Conservation (phyloP, 495 filamentous ascomycete genomes). For the Platismatia glauca region DNA sequence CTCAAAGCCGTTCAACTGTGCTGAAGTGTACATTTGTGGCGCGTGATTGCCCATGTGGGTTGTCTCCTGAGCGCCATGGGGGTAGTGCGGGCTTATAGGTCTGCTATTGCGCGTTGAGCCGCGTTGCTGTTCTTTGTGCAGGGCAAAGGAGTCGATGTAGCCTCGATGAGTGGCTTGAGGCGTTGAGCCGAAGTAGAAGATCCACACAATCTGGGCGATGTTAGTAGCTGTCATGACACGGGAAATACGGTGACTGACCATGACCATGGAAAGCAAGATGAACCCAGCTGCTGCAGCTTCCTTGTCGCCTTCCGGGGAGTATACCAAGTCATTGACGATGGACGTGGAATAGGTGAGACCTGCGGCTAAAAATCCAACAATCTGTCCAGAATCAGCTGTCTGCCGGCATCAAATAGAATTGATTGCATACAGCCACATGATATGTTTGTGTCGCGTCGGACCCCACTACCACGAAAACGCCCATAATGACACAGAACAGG, state of each 20-base stretch:
- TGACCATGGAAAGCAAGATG: conserved; percentile 91
- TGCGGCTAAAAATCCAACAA: conserved; percentile 77
- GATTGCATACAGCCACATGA: conserved; percentile 64
- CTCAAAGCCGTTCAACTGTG: conserved; percentile 90
- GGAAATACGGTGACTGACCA: conserved; percentile 41
- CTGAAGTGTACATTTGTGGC: conserved; percentile 95
- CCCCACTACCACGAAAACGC: conserved; percentile 68
- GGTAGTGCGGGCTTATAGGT: conserved; percentile 38
- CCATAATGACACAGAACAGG: conserved; percentile 72
- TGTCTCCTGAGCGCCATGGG: conserved; percentile 55
- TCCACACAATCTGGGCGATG: conserved; percentile 78
- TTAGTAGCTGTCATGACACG: neutral
- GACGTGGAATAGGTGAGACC: conserved; percentile 78
- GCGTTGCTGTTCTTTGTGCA: conserved; percentile 67
- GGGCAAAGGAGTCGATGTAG: conserved; percentile 91
- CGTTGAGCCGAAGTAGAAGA: conserved; percentile 94
- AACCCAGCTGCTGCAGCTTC: conserved; percentile 88
- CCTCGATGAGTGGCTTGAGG: conserved; percentile 80
- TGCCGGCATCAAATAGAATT: neutral
- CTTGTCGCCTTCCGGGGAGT: conserved; percentile 55
- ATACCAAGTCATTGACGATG: conserved; percentile 73
- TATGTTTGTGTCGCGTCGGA: conserved; percentile 78
- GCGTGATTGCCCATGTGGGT: conserved; percentile 60
- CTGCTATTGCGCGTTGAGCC: conserved; percentile 55
- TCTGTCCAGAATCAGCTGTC: conserved; percentile 36